Conservation (phyloP, 208 protist species). For the Porcisia hertigi region DNA sequence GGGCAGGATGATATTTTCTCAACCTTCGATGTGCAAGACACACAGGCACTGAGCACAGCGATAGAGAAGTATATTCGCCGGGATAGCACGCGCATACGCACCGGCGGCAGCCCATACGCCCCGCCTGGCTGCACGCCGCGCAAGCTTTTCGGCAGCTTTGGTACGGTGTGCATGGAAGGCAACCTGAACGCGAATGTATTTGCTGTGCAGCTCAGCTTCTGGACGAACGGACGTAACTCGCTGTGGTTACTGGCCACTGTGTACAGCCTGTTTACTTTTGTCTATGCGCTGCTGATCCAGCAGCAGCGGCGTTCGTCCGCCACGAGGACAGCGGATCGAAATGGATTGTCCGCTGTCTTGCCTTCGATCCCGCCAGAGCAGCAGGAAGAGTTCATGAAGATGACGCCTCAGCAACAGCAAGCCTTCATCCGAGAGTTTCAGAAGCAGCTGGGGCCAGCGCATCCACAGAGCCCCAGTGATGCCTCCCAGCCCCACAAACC, state of each 20-base stretch:
- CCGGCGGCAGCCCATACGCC: no score
- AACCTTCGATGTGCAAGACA: constrained; percentile 38
- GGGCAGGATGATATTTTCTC: constrained; percentile 61
- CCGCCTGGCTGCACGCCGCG: constrained; percentile 21
- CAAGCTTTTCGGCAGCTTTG: constrained; percentile 47
- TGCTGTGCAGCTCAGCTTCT: constrained; percentile 61
- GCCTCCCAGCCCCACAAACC: neutral
- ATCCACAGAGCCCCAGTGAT: constrained; percentile 29
- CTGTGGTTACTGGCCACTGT: constrained; percentile 78
- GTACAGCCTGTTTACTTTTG: constrained; percentile 52
- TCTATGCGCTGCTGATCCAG: constrained; percentile 62
- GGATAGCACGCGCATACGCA: constrained; percentile 4
- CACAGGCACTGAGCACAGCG: constrained; percentile 35
- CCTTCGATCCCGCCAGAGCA: constrained; percentile 41
- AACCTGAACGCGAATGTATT: constrained; percentile 66
- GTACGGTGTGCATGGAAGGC: constrained; percentile 61
- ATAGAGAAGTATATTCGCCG: constrained; percentile 41
- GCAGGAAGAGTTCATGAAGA: constrained; percentile 41
- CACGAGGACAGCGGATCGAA: neutral
- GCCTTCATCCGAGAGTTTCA: constrained; percentile 44
- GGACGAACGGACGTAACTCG: constrained; percentile 61
- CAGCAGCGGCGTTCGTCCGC: constrained; percentile 34
- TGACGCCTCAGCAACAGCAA: constrained; percentile 56
- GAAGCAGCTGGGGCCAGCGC: constrained; percentile 29
- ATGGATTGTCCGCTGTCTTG: neutral